Percentiles rank a stretch among this genome's conserved stretches.
Evolutionary conservation across 179 eudicot species (phyloP).

Genomic region (Beta lomatogona): DNA sequence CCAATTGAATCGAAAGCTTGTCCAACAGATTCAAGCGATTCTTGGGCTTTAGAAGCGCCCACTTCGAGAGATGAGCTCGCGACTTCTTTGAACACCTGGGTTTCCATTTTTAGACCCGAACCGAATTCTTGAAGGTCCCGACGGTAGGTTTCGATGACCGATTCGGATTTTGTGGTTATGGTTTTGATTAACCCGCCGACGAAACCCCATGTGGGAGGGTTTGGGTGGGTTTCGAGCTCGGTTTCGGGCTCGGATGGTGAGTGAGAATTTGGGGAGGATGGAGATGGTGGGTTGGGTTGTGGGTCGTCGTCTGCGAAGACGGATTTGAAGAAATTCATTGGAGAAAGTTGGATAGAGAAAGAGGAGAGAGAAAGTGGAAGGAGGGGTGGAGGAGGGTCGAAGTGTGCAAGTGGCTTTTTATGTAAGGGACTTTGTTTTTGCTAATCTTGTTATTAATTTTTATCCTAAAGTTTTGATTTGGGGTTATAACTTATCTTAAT

Average conservation of each 20-base stretch:
- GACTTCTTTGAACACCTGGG: slow-evolving; percentile 50
- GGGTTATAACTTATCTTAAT: no score
- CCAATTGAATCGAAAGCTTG: slow-evolving; percentile 47
- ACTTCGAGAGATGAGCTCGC: slow-evolving; percentile 66
- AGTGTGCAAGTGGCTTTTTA: neutral
- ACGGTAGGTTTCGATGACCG: slow-evolving; percentile 69
- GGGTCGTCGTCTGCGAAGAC: slow-evolving; percentile 62
- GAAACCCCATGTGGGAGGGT: slow-evolving; percentile 52
- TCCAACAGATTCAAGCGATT: slow-evolving; percentile 55
- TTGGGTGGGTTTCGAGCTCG: slow-evolving; percentile 11
- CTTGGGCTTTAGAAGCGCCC: slow-evolving; percentile 61
- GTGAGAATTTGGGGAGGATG: slow-evolving; percentile 26
- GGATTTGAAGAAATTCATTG: slow-evolving; percentile 83
- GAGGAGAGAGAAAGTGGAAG: neutral
- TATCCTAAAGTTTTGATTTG: no score
- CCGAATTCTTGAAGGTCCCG: slow-evolving; percentile 75
- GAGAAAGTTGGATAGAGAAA: neutral
- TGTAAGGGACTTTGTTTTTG: no score
- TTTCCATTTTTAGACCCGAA: slow-evolving; percentile 60
- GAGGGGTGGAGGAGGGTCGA: neutral
- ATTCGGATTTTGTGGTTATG: slow-evolving; percentile 57
- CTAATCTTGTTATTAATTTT: no score
- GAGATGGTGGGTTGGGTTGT: slow-evolving; percentile 31
- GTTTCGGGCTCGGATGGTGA: slow-evolving; percentile 1
- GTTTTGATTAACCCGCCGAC: slow-evolving; percentile 72